Conservation (phyloP, 805 yeast species). For the Saccharomycopsis microspora region DNA sequence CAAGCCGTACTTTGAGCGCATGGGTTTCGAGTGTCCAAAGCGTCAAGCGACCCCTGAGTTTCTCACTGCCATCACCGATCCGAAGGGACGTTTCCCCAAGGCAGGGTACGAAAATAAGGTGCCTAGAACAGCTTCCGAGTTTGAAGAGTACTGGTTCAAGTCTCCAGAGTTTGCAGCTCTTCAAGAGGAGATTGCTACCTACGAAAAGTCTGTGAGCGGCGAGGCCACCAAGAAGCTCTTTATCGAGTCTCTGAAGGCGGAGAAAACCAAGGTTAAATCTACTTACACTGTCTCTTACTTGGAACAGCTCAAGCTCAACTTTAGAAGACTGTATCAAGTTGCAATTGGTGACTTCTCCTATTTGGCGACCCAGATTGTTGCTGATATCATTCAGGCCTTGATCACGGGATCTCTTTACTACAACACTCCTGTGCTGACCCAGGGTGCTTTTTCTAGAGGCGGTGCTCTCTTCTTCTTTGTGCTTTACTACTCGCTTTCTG, state of each 20-base stretch:
- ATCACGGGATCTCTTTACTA: constrained; percentile 54
- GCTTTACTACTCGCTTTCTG: constrained; percentile 39
- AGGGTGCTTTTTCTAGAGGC: constrained; percentile 53
- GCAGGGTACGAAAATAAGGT: constrained; percentile 39
- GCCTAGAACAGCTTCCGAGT: constrained; percentile 54
- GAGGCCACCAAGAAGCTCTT: constrained; percentile 27
- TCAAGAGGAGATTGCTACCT: constrained; percentile 32
- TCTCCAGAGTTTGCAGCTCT: constrained; percentile 36
- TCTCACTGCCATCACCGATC: constrained; percentile 59
- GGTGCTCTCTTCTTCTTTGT: constrained; percentile 51
- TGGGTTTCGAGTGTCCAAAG: constrained; percentile 56
- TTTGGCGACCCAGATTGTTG: constrained; percentile 32
- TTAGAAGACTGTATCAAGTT: constrained; percentile 42
- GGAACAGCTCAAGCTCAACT: constrained; percentile 38
- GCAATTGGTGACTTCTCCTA: constrained; percentile 46
- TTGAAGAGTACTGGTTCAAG: constrained; percentile 44
- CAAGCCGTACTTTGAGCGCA: constrained; percentile 42
- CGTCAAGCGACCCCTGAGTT: constrained; percentile 66
- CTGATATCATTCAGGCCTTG: constrained; percentile 45
- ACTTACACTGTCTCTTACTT: constrained; percentile 32
- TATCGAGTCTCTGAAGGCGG: constrained; percentile 26
- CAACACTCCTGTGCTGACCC: constrained; percentile 36
- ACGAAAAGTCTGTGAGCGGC: constrained; percentile 21
- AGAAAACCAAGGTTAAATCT: constrained; percentile 28
- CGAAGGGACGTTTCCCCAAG: constrained; percentile 41